Conservation (phyloP, 768 basidiomycete species). For the Mycena olivaceomarginata region DNA sequence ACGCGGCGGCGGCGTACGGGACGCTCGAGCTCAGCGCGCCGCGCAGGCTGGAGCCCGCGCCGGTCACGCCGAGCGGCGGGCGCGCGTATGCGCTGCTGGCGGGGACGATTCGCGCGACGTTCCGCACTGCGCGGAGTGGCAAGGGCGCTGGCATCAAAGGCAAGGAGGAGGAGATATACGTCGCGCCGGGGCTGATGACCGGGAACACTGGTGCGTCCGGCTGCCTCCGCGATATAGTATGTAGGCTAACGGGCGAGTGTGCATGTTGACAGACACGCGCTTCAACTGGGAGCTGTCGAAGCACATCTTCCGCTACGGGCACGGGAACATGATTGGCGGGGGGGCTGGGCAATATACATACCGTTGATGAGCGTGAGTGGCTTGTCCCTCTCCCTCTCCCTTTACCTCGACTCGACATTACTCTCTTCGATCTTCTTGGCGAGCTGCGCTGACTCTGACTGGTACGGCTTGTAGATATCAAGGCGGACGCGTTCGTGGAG, state of each 20-base stretch:
- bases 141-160: too few relatives aligned
- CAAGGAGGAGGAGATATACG: constrained; percentile 22
- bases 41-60: constrained; percentile 67
- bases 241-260: neutral
- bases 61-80: constrained; percentile 56
- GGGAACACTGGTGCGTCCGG: constrained; percentile 55
- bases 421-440: neutral
- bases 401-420: neutral
- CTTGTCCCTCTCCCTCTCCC: neutral
- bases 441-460: neutral
- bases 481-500: constrained; percentile 27
- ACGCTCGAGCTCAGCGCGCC: constrained; percentile 59
- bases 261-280: constrained; percentile 53
- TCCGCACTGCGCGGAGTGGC: constrained; percentile 54
- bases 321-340: constrained; percentile 49
- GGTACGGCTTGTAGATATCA: constrained; percentile 6
- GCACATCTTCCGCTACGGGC: constrained; percentile 70
- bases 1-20: constrained; percentile 45
- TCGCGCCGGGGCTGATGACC: constrained; percentile 56
- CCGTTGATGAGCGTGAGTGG: constrained; percentile 68
- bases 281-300: constrained; percentile 56
- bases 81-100: constrained; percentile 57
- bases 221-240: neutral
- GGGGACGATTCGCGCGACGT: constrained; percentile 63
- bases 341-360: constrained; percentile 59